A percentile compares a stretch with the other conserved stretches of the same genome.
phyloP scores from a whole-genome alignment of 2,329 filamentous ascomycete species.

The Trichoderma harzianum region DNA sequence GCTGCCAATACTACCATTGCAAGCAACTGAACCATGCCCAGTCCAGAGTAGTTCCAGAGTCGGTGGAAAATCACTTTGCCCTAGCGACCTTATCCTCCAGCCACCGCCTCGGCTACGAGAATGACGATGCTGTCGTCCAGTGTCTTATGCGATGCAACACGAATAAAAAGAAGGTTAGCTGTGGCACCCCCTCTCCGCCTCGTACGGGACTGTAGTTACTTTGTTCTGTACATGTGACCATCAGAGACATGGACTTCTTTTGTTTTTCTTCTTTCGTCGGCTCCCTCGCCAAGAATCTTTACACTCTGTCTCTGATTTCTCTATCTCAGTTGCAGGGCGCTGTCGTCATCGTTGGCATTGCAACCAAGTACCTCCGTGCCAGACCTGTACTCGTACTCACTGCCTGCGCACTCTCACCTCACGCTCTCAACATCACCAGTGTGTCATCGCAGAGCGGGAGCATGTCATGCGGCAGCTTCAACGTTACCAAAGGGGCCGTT shows the following conservation, averaged over 20 bases:
- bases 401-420: not conserved
- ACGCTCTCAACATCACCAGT: not conserved
- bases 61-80: not conserved
- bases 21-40: not conserved
- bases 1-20: not conserved
- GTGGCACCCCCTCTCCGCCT: slow-evolving; percentile 3
- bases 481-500: not conserved
- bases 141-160: not conserved
- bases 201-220: not conserved
- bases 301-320: not conserved
- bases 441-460: not conserved
- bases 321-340: not conserved
- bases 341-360: slow-evolving; percentile 1
- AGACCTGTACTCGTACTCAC: not conserved
- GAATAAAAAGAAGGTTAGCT: slow-evolving; percentile 3
- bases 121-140: not conserved
- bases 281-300: not conserved
- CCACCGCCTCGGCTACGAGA: slow-evolving; percentile 2
- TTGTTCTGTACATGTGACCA: not conserved
- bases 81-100: not conserved
- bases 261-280: not conserved
- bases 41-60: not conserved
- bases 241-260: not conserved
- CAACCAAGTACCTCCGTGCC: not conserved
- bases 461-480: not conserved